Conservation (phyloP, 1,284 basidiomycete genomes). For the Entoloma clypeatum region DNA sequence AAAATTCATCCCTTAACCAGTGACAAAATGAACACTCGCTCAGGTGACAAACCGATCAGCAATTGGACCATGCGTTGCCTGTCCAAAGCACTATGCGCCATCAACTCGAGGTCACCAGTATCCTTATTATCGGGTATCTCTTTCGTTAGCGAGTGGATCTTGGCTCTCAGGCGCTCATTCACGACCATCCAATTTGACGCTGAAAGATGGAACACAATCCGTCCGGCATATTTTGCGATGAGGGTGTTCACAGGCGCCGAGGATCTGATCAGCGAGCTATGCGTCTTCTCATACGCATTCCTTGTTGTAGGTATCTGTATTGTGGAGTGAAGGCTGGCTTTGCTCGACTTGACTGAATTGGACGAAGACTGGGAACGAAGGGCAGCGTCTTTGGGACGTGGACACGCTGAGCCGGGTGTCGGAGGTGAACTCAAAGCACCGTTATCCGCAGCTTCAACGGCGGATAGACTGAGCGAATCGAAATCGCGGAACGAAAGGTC, state of each 20-base stretch:
- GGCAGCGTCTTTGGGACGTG: slow-evolving; percentile 11
- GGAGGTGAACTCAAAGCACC: slow-evolving; percentile 1
- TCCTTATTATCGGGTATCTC: slow-evolving; percentile 56
- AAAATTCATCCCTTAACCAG: slow-evolving; percentile 1
- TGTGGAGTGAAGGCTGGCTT: slow-evolving; percentile 35
- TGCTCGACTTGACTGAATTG: slow-evolving; percentile 42
- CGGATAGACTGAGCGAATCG: slow-evolving; percentile 49
- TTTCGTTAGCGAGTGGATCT: slow-evolving; percentile 64
- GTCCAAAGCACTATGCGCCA: slow-evolving; percentile 71
- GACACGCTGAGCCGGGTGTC: background rate
- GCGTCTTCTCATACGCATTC: slow-evolving; percentile 63
- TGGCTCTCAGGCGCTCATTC: slow-evolving; percentile 66
- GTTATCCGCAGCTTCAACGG: slow-evolving; percentile 15
- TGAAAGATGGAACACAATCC: slow-evolving; percentile 85
- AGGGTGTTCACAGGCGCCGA: slow-evolving; percentile 54
- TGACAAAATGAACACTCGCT: background rate
- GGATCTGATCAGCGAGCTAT: slow-evolving; percentile 57
- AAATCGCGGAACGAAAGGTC: slow-evolving; percentile 71
- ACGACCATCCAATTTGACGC: slow-evolving; percentile 89
- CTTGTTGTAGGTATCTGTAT: slow-evolving; percentile 42
- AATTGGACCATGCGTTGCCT: slow-evolving; percentile 59
- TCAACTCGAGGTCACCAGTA: slow-evolving; percentile 69
- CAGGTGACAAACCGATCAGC: slow-evolving; percentile 49
- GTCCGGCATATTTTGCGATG: slow-evolving; percentile 67
- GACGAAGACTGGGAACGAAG: slow-evolving; percentile 40